Conservation (phyloP, 352 stramenopile genomes). For the Phytophthora foliorum region DNA sequence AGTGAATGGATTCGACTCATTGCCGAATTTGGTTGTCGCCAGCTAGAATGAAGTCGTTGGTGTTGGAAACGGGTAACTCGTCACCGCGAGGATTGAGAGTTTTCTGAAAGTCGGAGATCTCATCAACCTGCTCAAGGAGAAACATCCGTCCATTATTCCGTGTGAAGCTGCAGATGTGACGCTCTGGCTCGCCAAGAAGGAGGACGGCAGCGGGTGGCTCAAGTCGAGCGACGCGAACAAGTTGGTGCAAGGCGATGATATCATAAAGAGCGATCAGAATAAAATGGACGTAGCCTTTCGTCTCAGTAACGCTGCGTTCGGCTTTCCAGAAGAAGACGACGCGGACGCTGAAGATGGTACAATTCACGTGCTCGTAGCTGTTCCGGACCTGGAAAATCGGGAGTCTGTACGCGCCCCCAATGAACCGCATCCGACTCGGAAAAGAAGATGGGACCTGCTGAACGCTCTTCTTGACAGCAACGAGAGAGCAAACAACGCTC, state of each 20-base stretch:
- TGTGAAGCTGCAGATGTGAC: slow-evolving; percentile 2
- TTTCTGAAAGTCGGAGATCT: slow-evolving; percentile 4
- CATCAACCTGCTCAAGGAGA: not conserved
- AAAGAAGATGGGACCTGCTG: not conserved
- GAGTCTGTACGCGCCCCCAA: not conserved
- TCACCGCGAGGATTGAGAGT: not conserved
- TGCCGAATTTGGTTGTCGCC: too few relatives aligned
- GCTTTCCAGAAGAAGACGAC: slow-evolving; percentile 1
- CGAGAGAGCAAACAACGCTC: not conserved
- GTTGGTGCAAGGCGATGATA: not conserved
- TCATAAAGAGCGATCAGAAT: not conserved
- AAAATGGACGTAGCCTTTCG: slow-evolving; percentile 4
- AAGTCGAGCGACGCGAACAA: not conserved
- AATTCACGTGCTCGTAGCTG: not conserved
- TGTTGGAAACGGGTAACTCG: not conserved
- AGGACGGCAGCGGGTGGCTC: not conserved
- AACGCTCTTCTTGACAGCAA: not conserved
- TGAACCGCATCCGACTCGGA: not conserved
- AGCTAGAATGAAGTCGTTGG: slow-evolving; percentile 9
- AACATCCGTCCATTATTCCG: not conserved
- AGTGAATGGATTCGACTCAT: too few relatives aligned
- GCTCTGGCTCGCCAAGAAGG: slow-evolving; percentile 6
- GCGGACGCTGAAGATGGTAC: not conserved
- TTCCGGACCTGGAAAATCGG: not conserved
- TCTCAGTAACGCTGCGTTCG: not conserved